Conservation (phyloP, 306 rosid species). For the Nissolia schottii region DNA sequence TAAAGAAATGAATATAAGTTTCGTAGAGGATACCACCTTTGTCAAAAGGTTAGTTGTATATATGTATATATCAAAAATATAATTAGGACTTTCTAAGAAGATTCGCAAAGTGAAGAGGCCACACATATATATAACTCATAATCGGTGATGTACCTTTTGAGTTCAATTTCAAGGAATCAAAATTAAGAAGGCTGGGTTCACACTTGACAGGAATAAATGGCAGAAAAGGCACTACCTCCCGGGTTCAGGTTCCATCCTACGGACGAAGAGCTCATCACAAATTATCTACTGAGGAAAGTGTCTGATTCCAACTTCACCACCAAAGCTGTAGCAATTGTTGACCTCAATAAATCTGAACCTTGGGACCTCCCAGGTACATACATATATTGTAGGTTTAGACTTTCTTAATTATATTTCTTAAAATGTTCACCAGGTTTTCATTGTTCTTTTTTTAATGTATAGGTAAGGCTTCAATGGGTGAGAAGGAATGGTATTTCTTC, state of each 20-base stretch:
- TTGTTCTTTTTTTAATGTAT: neutral
- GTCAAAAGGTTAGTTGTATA: slow-evolving; percentile 76
- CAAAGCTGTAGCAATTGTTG: slow-evolving; percentile 63
- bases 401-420: neutral
- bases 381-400: too few species aligned
- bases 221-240: slow-evolving; percentile 68
- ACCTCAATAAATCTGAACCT: slow-evolving; percentile 81
- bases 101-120: slow-evolving; percentile 3
- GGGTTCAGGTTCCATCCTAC: slow-evolving; percentile 91
- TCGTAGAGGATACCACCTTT: slow-evolving; percentile 21
- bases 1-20: slow-evolving; percentile 1
- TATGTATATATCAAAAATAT: slow-evolving; percentile 6
- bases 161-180: neutral
- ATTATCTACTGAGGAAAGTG: slow-evolving; percentile 54
- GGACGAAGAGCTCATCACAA: slow-evolving; percentile 71
- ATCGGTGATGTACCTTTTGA: slow-evolving; percentile 5
- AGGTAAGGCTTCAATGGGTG: slow-evolving; percentile 81
- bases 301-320: slow-evolving; percentile 55
- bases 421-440: neutral
- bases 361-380: slow-evolving; percentile 82
- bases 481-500: slow-evolving; percentile 84
- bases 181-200: neutral
- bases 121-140: slow-evolving; percentile 17
- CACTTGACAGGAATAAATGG: too few species aligned
- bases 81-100: neutral